A percentile compares a stretch with the other conserved stretches of the same genome.
Evolutionary conservation across 768 basidiomycete species (phyloP).

Genomic region (Boletus tomentosulus): DNA sequence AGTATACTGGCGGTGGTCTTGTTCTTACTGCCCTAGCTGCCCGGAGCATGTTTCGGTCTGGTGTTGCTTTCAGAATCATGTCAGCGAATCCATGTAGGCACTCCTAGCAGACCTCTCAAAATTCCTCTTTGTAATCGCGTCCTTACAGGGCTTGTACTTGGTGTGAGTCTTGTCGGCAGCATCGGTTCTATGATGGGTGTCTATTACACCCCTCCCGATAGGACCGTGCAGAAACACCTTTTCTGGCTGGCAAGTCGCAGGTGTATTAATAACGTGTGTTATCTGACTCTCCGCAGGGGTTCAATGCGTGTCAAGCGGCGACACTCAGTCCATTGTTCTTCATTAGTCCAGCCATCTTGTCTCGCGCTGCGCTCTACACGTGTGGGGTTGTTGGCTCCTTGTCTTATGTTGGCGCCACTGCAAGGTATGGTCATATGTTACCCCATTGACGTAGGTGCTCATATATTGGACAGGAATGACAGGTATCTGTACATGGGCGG

Average conservation of each 20-base stretch:
- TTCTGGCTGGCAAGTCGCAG: constrained; percentile 65
- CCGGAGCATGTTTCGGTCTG: constrained; percentile 67
- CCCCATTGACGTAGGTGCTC: neutral
- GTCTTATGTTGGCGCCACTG: constrained; percentile 86
- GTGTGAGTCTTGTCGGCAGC: constrained; percentile 71
- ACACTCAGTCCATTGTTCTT: constrained; percentile 89
- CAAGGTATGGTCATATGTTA: constrained; percentile 44
- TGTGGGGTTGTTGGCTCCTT: constrained; percentile 82
- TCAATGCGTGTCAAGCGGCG: constrained; percentile 83
- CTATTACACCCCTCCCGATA: constrained; percentile 75
- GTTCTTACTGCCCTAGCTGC: constrained; percentile 75
- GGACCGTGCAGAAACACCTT: constrained; percentile 67
- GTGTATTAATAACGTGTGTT: neutral
- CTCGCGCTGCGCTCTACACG: constrained; percentile 85
- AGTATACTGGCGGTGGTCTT: constrained; percentile 80
- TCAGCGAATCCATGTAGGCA: constrained; percentile 73
- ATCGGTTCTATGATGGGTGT: constrained; percentile 86
- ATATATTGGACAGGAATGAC: constrained; percentile 49
- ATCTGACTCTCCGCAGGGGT: constrained; percentile 46
- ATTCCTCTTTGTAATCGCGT: neutral
- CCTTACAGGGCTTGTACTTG: constrained; percentile 68
- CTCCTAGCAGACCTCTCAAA: neutral
- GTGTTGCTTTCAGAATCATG: constrained; percentile 71
- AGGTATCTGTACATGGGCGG: constrained; percentile 84
- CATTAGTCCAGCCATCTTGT: constrained; percentile 77